phyloP scores from a whole-genome alignment of 768 basidiomycete genomes.

The Boletus vermiculosoides region DNA sequence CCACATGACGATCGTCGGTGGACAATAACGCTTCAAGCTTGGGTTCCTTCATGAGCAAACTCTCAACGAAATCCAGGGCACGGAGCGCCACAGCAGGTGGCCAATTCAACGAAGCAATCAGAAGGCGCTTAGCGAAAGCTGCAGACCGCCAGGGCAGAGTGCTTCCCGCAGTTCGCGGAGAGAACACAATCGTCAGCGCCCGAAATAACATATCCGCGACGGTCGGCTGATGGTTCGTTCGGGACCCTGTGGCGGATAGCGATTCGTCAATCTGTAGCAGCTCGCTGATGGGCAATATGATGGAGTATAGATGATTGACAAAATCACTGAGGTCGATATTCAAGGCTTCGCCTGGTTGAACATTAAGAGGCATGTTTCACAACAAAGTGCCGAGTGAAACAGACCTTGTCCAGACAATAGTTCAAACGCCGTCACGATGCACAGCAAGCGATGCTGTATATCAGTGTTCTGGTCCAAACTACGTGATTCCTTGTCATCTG shows the following conservation, averaged over 20 bases:
- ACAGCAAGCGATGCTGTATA: slow-evolving; percentile 66
- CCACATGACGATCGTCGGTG: slow-evolving; percentile 80
- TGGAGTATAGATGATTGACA: slow-evolving; percentile 75
- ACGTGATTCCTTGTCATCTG: slow-evolving; percentile 33
- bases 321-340: slow-evolving; percentile 95
- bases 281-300: slow-evolving; percentile 74
- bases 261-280: slow-evolving; percentile 60
- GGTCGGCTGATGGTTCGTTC: slow-evolving; percentile 33
- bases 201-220: slow-evolving; percentile 80
- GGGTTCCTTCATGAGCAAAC: slow-evolving; percentile 71
- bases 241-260: slow-evolving; percentile 31
- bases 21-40: slow-evolving; percentile 81
- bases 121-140: slow-evolving; percentile 92
- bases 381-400: slow-evolving; percentile 9
- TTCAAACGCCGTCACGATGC: slow-evolving; percentile 96
- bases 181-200: slow-evolving; percentile 79
- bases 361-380: slow-evolving; percentile 1
- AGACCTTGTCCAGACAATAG: slow-evolving; percentile 93
- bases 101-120: slow-evolving; percentile 80
- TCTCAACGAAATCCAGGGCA: slow-evolving; percentile 69
- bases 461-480: slow-evolving; percentile 36
- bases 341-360: slow-evolving; percentile 80
- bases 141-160: slow-evolving; percentile 75
- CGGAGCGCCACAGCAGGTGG: slow-evolving; percentile 63
- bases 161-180: slow-evolving; percentile 58